A percentile compares a stretch with the other conserved stretches of the same genome.
These are phyloP conservation scores for Fonsecaea nubica DNA, from an alignment of 2,329 filamentous ascomycete species.

Conservation along the genomic window DNA sequence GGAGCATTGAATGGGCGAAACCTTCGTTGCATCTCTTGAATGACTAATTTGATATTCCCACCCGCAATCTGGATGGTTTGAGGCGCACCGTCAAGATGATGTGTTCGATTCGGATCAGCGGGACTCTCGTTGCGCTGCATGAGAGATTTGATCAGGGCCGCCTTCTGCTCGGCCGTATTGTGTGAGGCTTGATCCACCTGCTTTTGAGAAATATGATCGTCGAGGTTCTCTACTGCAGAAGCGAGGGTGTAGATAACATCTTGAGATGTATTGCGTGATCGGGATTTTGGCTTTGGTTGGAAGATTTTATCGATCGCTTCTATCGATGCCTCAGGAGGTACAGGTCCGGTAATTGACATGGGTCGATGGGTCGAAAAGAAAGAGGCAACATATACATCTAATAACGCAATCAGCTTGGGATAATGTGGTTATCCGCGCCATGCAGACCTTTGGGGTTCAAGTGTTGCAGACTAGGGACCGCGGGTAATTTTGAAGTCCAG, in stretches of 20 bases:
- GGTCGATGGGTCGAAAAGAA: constrained; percentile 97
- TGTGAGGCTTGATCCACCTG: constrained; percentile 64
- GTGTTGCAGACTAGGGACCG: constrained; percentile 58
- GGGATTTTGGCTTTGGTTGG: constrained; percentile 60
- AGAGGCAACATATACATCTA: constrained; percentile 84
- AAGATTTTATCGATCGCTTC: constrained; percentile 88
- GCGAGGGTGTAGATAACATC: constrained; percentile 71
- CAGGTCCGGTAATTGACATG: constrained; percentile 82
- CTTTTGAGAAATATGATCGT: constrained; percentile 43
- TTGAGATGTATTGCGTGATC: constrained; percentile 56
- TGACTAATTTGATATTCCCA: constrained; percentile 68
- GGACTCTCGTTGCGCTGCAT: constrained; percentile 47
- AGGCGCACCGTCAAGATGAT: constrained; percentile 55
- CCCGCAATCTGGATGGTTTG: constrained; percentile 46
- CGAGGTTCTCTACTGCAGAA: constrained; percentile 54
- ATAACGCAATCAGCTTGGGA: constrained; percentile 21
- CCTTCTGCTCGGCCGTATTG: constrained; percentile 58
- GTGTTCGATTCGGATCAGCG: constrained; percentile 44
- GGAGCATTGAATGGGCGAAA: constrained; percentile 85
- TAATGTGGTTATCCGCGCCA: constrained; percentile 25
- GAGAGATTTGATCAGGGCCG: constrained; percentile 44
- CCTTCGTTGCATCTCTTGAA: constrained; percentile 71
- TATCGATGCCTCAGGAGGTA: constrained; percentile 73
- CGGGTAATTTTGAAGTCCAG: constrained; percentile 51
- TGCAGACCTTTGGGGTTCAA: constrained; percentile 54